Evolutionary conservation across 1,139 yeast genomes (phyloP).

Genomic region (Magnusiomyces sp.): DNA sequence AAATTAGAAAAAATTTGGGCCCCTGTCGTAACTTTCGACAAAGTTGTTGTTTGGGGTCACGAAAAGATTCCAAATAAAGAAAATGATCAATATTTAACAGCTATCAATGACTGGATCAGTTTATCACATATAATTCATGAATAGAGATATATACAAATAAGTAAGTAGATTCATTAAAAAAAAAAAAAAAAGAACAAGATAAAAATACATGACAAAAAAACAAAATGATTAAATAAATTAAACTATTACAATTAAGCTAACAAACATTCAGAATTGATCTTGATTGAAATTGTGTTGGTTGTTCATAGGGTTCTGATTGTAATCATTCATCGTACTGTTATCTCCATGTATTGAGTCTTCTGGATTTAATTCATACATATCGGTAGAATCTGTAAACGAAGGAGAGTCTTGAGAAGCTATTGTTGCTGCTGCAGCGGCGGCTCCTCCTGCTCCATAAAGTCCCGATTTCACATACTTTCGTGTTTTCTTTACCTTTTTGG

Average conservation of each 20-base stretch:
- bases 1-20: neutral
- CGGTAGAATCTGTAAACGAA: neutral
- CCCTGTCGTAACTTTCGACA: neutral
- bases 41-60: slow-evolving; percentile 20
- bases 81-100: slow-evolving; percentile 22
- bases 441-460: neutral
- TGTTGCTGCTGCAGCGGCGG: neutral
- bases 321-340: neutral
- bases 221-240: too few species aligned
- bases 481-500: too few species aligned
- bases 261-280: too few species aligned
- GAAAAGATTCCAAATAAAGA: slow-evolving; percentile 20
- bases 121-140: slow-evolving; percentile 16
- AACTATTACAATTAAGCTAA: neutral
- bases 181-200: too few species aligned
- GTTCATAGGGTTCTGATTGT: neutral
- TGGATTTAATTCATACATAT: neutral
- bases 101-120: slow-evolving; percentile 21
- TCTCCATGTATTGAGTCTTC: neutral
- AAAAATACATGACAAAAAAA: too few species aligned
- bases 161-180: too few species aligned
- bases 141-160: too few species aligned
- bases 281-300: neutral
- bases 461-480: too few species aligned
- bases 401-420: neutral